Percentiles rank a stretch among this genome's conserved stretches.
These are phyloP conservation scores for Nepenthes mirabilis DNA, from an alignment of 148 eudicot genomes.

Conservation along the genomic window DNA sequence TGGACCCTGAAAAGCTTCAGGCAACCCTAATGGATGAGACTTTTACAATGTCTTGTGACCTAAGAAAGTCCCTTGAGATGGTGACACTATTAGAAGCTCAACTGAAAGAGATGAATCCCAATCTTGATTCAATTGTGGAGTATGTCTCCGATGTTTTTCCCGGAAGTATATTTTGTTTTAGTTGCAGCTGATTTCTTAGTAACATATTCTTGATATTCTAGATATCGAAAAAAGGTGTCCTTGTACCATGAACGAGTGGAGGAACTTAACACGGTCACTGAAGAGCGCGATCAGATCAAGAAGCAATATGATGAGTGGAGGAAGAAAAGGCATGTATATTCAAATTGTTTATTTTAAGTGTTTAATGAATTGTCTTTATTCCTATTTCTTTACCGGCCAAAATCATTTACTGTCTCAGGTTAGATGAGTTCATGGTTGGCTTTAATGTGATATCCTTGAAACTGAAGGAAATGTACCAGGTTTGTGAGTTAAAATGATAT, in stretches of 20 bases:
- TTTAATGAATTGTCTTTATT: background rate
- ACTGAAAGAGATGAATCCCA: slow-evolving; percentile 93
- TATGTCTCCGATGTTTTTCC: slow-evolving; percentile 14
- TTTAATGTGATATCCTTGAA: slow-evolving; percentile 86
- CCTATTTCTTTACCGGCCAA: background rate
- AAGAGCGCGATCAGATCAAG: slow-evolving; percentile 81
- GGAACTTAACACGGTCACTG: slow-evolving; percentile 69
- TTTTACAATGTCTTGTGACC: slow-evolving; percentile 47
- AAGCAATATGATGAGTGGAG: slow-evolving; percentile 86
- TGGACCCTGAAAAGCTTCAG: slow-evolving; percentile 79
- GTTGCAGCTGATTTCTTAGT: slow-evolving; percentile 8
- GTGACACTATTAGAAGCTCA: slow-evolving; percentile 87
- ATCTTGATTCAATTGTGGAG: slow-evolving; percentile 96
- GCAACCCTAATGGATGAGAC: slow-evolving; percentile 56
- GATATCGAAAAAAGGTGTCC: slow-evolving; percentile 67
- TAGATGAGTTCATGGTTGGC: slow-evolving; percentile 98
- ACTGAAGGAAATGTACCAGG: slow-evolving; percentile 99
- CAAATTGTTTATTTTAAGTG: background rate
- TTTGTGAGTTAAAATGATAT: slow-evolving; percentile 7
- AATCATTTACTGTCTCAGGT: slow-evolving; percentile 38
- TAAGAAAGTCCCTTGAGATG: slow-evolving; percentile 66
- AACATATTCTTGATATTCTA: slow-evolving; percentile 7
- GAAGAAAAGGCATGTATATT: slow-evolving; percentile 57
- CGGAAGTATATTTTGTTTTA: background rate
- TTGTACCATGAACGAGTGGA: slow-evolving; percentile 80